phyloP scores from a whole-genome alignment of 2,329 filamentous ascomycete genomes.

The Claviceps cyperi region DNA sequence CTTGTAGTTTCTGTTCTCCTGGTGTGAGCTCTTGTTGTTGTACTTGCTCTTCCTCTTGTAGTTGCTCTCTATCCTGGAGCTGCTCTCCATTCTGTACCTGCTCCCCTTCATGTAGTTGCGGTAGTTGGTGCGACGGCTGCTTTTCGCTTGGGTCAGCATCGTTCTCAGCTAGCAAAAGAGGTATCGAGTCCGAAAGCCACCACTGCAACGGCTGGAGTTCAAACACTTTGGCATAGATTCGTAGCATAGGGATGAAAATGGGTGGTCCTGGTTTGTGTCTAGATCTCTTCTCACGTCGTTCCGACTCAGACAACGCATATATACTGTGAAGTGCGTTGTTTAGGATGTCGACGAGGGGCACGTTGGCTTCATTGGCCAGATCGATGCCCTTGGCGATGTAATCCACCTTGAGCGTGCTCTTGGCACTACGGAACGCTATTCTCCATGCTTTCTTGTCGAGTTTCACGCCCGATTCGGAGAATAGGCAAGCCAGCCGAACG shows the following conservation, averaged over 20 bases:
- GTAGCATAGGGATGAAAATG: constrained; percentile 33
- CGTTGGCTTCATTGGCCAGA: constrained; percentile 33
- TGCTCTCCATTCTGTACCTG: background rate
- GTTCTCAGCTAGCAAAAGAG: constrained; percentile 16
- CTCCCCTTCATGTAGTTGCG: background rate
- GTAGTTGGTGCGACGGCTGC: background rate
- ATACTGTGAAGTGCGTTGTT: constrained; percentile 34
- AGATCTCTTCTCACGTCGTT: constrained; percentile 18
- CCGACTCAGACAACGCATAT: constrained; percentile 27
- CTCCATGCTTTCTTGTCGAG: constrained; percentile 55
- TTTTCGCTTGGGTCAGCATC: constrained; percentile 8
- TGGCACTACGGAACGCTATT: constrained; percentile 58
- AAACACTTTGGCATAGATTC: constrained; percentile 34
- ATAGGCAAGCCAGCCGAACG: constrained; percentile 18
- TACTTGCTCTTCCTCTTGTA: background rate
- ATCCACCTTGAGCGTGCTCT: constrained; percentile 36
- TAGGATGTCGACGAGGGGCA: constrained; percentile 20
- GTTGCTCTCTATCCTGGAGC: background rate
- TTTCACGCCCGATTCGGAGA: constrained; percentile 31
- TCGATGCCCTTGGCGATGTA: constrained; percentile 30
- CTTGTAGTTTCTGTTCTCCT: background rate
- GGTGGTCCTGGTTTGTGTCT: constrained; percentile 20
- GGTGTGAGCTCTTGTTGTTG: background rate
- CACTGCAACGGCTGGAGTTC: constrained; percentile 29
- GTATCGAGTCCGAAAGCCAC: constrained; percentile 22